A percentile compares a stretch with the other conserved stretches of the same genome.
Evolutionary conservation across 441 rosid genomes (phyloP).

Genomic region (Gossypium davidsonii): DNA sequence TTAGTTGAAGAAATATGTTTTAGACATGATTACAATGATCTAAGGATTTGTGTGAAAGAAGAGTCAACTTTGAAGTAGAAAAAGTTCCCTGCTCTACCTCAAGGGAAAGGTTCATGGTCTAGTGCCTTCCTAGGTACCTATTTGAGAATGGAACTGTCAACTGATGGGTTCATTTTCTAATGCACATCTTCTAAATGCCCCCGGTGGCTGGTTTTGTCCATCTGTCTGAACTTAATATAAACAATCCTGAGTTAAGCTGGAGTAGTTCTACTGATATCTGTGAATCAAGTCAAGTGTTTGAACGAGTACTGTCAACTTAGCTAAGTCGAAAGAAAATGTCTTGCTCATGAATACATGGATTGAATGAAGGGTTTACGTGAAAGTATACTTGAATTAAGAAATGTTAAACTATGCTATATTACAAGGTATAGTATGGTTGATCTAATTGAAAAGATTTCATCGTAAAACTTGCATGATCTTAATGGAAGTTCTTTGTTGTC

Average conservation of each 20-base stretch:
- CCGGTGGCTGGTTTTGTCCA: background rate
- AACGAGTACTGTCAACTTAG: background rate
- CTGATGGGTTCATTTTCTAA: background rate
- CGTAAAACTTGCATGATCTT: background rate
- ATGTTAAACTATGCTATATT: background rate
- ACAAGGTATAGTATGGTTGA: background rate
- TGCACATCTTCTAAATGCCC: background rate
- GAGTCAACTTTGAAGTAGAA: background rate
- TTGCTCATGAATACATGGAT: background rate
- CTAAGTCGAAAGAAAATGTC: background rate
- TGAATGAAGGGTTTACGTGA: background rate
- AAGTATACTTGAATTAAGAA: background rate
- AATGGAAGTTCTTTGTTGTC: conserved; percentile 10
- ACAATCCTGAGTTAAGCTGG: background rate
- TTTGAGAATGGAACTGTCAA: background rate
- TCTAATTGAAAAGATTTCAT: background rate
- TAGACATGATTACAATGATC: background rate
- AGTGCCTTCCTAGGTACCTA: background rate
- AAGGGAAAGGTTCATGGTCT: background rate
- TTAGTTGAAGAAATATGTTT: background rate
- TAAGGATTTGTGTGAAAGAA: background rate
- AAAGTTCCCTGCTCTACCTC: background rate
- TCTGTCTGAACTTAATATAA: background rate
- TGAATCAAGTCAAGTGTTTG: background rate
- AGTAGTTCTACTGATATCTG: background rate